Evolutionary conservation across 495 filamentous ascomycete genomes (phyloP).

Genomic region (Collariella sp.): DNA sequence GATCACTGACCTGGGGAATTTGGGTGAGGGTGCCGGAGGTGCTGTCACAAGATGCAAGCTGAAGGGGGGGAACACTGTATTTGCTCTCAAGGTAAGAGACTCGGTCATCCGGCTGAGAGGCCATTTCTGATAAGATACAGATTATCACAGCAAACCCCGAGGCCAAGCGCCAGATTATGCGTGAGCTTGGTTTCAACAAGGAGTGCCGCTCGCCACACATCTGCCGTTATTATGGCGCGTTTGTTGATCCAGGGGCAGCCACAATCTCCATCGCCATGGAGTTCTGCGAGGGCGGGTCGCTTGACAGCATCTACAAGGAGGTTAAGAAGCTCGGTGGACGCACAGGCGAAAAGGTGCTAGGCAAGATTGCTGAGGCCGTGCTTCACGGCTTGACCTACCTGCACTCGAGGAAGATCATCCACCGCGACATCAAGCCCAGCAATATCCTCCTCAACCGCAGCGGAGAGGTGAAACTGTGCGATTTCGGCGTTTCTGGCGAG

Average conservation of each 20-base stretch:
- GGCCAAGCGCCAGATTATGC: constrained; percentile 94
- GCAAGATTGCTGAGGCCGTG: constrained; percentile 93
- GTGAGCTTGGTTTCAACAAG: constrained; percentile 95
- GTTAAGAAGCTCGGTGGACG: constrained; percentile 90
- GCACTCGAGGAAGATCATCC: constrained; percentile 94
- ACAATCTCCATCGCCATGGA: constrained; percentile 99
- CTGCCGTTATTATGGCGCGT: constrained; percentile 94
- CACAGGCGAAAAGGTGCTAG: constrained; percentile 95
- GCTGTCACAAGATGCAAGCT: constrained; percentile 87
- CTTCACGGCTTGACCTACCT: constrained; percentile 91
- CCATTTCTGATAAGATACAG: constrained; percentile 40
- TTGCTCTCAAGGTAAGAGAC: constrained; percentile 76
- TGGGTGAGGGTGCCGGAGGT: constrained; percentile 93
- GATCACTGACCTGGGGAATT: constrained; percentile 77
- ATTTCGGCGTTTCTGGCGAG: constrained; percentile 95
- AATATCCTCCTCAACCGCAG: constrained; percentile 91
- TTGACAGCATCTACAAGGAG: constrained; percentile 94
- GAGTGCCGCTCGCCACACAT: constrained; percentile 90
- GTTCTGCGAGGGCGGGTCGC: constrained; percentile 91
- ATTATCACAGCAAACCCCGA: constrained; percentile 97
- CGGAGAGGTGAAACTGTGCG: constrained; percentile 93
- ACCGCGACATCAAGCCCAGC: constrained; percentile 97
- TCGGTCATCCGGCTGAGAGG: not conserved
- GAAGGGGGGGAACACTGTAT: constrained; percentile 84
- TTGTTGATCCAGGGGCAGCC: constrained; percentile 82